Evolutionary conservation across 768 basidiomycete species (phyloP).

Genomic region (Lactarius akahatsu): DNA sequence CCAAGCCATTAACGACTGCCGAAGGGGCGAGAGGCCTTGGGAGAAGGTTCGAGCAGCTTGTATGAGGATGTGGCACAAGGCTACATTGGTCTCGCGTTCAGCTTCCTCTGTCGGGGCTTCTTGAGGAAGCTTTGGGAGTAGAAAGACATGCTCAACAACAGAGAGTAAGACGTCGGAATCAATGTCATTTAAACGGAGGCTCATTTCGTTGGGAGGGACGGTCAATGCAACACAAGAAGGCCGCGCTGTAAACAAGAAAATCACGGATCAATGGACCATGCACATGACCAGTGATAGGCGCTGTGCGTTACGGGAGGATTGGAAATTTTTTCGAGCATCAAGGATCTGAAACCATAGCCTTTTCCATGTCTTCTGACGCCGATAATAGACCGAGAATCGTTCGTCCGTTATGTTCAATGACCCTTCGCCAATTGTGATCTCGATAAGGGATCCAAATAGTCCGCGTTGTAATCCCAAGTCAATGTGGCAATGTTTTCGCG

Average conservation of each 20-base stretch:
- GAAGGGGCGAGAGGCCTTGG: neutral
- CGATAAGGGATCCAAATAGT: too few relatives aligned
- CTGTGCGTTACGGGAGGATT: neutral
- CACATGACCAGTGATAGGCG: neutral
- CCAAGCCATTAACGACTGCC: neutral
- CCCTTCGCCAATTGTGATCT: too few relatives aligned
- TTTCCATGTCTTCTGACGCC: too few relatives aligned
- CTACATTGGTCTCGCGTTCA: neutral
- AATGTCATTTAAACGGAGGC: neutral
- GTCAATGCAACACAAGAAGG: neutral
- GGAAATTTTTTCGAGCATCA: too few relatives aligned
- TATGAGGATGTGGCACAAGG: constrained; percentile 15
- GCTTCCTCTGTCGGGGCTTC: neutral
- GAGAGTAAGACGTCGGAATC: neutral
- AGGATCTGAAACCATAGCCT: too few relatives aligned
- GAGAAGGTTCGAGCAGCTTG: neutral
- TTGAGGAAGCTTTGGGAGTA: constrained; percentile 24
- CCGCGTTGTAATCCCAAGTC: too few relatives aligned
- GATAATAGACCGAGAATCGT: too few relatives aligned
- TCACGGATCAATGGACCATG: too few relatives aligned
- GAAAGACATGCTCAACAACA: constrained; percentile 18
- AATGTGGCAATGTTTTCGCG: too few relatives aligned
- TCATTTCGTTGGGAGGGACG: neutral
- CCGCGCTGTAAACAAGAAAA: neutral
- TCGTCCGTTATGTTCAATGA: too few relatives aligned